These are phyloP conservation scores for Eucalyptus pauciflora DNA, from an alignment of 345 rosid genomes.

Conservation along the genomic window DNA sequence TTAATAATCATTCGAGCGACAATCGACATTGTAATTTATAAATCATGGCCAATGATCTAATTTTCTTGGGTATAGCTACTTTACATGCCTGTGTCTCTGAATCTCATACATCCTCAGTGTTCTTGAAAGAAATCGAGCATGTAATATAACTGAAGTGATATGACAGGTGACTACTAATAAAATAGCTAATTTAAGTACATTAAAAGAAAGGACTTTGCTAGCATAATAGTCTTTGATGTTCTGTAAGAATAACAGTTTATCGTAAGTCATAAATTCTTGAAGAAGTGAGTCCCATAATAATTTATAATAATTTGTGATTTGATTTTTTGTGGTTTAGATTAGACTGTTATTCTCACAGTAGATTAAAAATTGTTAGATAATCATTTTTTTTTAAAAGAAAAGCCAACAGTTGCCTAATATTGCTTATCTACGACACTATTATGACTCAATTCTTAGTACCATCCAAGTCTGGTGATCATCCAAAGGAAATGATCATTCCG, in stretches of 20 bases:
- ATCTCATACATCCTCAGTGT: neutral
- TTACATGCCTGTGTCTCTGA: neutral
- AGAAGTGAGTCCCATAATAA: no score
- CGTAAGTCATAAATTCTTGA: no score
- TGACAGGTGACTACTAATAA: neutral
- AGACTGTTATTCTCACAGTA: no score
- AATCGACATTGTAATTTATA: neutral
- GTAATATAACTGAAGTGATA: neutral
- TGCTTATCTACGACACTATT: neutral
- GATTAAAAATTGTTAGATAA: no score
- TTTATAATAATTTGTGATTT: no score
- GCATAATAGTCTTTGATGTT: no score
- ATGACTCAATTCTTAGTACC: neutral
- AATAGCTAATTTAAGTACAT: neutral
- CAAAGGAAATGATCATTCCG: neutral
- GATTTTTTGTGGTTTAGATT: no score
- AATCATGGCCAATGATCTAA: neutral
- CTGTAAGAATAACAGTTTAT: no score
- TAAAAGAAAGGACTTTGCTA: no score
- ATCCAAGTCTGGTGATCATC: neutral
- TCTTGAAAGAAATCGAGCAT: neutral
- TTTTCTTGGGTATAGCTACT: neutral
- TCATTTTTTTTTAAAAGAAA: neutral
- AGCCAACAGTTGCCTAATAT: neutral
- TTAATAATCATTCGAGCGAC: neutral